phyloP scores from a whole-genome alignment of 768 basidiomycete species.

The Steccherinum ochraceum region DNA sequence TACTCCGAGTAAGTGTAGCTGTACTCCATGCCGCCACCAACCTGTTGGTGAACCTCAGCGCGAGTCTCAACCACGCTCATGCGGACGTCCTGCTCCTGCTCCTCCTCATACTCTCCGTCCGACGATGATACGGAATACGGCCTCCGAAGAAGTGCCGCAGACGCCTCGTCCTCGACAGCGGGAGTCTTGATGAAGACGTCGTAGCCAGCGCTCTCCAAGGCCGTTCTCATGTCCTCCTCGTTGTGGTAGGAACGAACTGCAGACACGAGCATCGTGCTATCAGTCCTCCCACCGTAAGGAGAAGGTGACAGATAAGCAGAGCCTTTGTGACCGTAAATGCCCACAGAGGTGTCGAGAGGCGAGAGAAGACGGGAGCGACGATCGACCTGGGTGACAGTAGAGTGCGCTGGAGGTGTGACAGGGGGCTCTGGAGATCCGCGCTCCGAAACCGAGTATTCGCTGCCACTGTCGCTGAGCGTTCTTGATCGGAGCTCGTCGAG shows the following conservation, averaged over 20 bases:
- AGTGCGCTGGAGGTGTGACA: neutral
- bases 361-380: neutral
- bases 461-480: neutral
- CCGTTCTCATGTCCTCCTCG: neutral
- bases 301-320: neutral
- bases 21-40: neutral
- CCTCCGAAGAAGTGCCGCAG: neutral
- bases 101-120: neutral
- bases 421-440: neutral
- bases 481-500: neutral
- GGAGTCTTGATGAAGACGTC: neutral
- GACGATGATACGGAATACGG: neutral
- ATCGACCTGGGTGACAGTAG: neutral
- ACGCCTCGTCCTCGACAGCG: neutral
- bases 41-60: neutral
- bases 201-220: neutral
- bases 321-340: neutral
- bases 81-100: neutral
- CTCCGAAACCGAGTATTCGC: neutral
- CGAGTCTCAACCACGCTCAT: neutral
- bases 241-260: neutral
- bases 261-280: neutral
- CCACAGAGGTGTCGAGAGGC: neutral
- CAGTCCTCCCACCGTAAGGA: neutral
- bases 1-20: slow-evolving; percentile 10